Conservation (phyloP, 345 rosid species). For the Punica granatum region DNA sequence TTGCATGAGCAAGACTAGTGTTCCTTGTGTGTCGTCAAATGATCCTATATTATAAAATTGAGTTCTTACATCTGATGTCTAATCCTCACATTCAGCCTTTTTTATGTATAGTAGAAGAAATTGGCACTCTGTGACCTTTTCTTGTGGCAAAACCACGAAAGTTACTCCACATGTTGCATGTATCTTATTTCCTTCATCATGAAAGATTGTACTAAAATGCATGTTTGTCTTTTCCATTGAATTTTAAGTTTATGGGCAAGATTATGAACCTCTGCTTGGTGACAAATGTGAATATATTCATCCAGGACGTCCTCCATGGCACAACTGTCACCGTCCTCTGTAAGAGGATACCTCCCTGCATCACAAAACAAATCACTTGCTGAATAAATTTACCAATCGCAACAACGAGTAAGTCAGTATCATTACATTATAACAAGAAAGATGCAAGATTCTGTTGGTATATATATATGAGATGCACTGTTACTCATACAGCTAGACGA, state of each 20-base stretch:
- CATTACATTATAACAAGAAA: not conserved
- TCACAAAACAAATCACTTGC: conserved; percentile 3
- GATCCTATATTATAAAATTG: too few species aligned
- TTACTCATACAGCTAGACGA: too few species aligned
- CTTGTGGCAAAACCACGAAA: too few species aligned
- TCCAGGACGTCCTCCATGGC: conserved; percentile 15
- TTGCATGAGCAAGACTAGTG: too few species aligned
- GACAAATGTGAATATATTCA: conserved; percentile 26
- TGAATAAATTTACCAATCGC: conserved; percentile 4
- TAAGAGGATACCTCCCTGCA: conserved; percentile 6
- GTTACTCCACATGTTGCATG: not conserved
- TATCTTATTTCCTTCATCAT: not conserved
- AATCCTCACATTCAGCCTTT: too few species aligned
- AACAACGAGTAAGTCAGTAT: not conserved
- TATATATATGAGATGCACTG: too few species aligned
- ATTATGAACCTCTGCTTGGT: conserved; percentile 18
- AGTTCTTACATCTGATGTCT: too few species aligned
- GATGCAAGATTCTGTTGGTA: not conserved
- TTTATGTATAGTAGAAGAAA: too few species aligned
- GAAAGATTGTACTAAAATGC: not conserved
- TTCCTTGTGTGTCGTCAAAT: too few species aligned
- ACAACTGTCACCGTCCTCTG: conserved; percentile 18
- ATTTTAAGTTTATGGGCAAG: not conserved
- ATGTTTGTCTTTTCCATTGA: not conserved
- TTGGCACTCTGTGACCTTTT: too few species aligned